Evolutionary conservation across 352 stramenopile species (phyloP), one percentile per base, ranked within the genome.

Genomic region (Pythium periplocum): DNA sequence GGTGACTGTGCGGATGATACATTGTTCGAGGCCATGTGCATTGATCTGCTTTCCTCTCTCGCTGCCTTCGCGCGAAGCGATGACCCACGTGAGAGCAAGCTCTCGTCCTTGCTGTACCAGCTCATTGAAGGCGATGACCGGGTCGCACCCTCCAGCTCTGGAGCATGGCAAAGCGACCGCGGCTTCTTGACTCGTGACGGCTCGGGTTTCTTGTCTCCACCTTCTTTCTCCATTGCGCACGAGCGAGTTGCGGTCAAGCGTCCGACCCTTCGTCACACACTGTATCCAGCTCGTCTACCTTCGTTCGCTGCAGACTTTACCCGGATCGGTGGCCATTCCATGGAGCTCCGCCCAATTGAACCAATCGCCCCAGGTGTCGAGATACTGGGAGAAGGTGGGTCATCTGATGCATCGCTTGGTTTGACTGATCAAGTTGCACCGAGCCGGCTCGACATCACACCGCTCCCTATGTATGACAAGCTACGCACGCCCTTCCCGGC

Each of bases 311-410:
- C 83, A 44, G 75, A 86, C 2, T 69, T 90, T 52, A 72, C 59
- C 31, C 68, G 73, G 11, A 73, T 64, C 48, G 58, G 75, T 11
- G 79, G 64, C 36, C 76, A 74, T 53, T 70, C 17, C 17, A 26
- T 90, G 4, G 71, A 86, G 43, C 70, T 73, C 44, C 71, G 72
- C 35, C 78, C 79, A 6, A 74, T 86, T 48, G 77, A 87, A 57
- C 72, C 74, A 12, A 60, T 75, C 26, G 43, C 79, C n/a, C 69
- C 79, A 2, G 54, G 64, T 26, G 42, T 75, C 10, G 48, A 42
- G 30, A 46, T 57, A 8, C 46, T 72, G 30, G 56, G 62, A 5
- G 57, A 67, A 33, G 32, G 34, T 46, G 11, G 17, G 17, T 36
- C 12, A 50, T 37, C 26, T 45, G 50, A 37, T 26, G 17, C 17